Conservation (phyloP, 208 protist genomes). For the Trypanosoma melophagium region DNA sequence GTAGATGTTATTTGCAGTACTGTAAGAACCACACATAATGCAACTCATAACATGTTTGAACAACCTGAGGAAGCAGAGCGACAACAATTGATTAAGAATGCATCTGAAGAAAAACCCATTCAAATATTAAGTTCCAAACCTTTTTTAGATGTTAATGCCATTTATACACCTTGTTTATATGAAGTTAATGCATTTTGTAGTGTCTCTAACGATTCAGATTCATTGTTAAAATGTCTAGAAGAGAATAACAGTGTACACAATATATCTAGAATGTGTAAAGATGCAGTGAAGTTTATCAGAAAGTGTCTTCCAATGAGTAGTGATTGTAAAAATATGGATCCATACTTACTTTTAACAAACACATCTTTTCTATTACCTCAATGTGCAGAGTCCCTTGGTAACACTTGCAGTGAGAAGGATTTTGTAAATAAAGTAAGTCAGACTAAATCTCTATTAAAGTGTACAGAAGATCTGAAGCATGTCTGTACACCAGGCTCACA, state of each 20-base stretch:
- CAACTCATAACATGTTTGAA: slow-evolving; percentile 12
- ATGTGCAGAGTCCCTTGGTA: slow-evolving; percentile 3
- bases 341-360: slow-evolving; percentile 8
- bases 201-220: not conserved
- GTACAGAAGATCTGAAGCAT: not conserved
- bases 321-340: slow-evolving; percentile 2
- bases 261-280: slow-evolving; percentile 4
- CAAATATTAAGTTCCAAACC: not conserved
- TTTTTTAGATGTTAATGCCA: slow-evolving; percentile 8
- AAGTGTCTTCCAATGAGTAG: not conserved
- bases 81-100: slow-evolving; percentile 2
- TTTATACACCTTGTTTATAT: slow-evolving; percentile 23
- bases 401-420: not conserved
- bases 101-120: not conserved
- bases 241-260: not conserved
- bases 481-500: not conserved
- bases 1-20: slow-evolving; percentile 14
- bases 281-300: slow-evolving; percentile 12
- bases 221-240: slow-evolving; percentile 10
- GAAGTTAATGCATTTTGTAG: slow-evolving; percentile 17
- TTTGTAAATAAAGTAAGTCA: slow-evolving; percentile 3
- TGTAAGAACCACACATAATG: slow-evolving; percentile 6
- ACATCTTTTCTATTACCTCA: slow-evolving; percentile 8
- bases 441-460: not conserved
- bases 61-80: not conserved